phyloP scores from a whole-genome alignment of 768 basidiomycete genomes.

The Leccinellum luteum region DNA sequence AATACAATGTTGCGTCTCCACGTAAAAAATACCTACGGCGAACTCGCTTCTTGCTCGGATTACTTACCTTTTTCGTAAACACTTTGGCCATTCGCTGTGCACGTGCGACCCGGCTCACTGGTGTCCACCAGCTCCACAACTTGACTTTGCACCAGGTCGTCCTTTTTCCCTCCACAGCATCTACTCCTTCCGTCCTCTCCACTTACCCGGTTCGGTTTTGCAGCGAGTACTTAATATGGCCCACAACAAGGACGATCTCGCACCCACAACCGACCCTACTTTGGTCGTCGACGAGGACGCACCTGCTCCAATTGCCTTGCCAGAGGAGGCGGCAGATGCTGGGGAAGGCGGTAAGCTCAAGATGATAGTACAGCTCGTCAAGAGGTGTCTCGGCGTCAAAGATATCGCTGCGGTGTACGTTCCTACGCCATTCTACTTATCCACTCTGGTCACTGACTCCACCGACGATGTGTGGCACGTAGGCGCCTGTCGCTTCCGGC shows the following conservation, averaged over 20 bases:
- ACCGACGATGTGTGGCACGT: background rate
- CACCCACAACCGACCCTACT: conserved; percentile 3
- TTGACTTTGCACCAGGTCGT: background rate
- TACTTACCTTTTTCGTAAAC: conserved; percentile 17
- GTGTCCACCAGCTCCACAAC: conserved; percentile 10
- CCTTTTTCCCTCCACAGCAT: background rate
- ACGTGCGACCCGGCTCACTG: conserved; percentile 23
- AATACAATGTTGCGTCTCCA: too few relatives aligned
- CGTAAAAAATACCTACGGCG: too few relatives aligned
- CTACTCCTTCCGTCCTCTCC: background rate
- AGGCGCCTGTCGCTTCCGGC: conserved; percentile 94
- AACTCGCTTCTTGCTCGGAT: too few relatives aligned
- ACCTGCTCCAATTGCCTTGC: conserved; percentile 61
- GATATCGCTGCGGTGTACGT: conserved; percentile 92
- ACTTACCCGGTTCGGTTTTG: background rate
- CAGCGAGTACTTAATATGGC: conserved; percentile 15
- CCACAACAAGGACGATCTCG: conserved; percentile 12
- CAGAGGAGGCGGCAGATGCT: conserved; percentile 66
- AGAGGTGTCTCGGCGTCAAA: conserved; percentile 90
- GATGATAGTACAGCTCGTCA: conserved; percentile 90
- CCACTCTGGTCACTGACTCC: conserved; percentile 16
- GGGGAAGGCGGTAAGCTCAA: conserved; percentile 91
- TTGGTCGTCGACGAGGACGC: conserved; percentile 46
- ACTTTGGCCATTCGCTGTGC: conserved; percentile 10
- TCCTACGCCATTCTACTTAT: background rate